Evolutionary conservation across 257 asterid species (phyloP).

Genomic region (Petrea volubilis): DNA sequence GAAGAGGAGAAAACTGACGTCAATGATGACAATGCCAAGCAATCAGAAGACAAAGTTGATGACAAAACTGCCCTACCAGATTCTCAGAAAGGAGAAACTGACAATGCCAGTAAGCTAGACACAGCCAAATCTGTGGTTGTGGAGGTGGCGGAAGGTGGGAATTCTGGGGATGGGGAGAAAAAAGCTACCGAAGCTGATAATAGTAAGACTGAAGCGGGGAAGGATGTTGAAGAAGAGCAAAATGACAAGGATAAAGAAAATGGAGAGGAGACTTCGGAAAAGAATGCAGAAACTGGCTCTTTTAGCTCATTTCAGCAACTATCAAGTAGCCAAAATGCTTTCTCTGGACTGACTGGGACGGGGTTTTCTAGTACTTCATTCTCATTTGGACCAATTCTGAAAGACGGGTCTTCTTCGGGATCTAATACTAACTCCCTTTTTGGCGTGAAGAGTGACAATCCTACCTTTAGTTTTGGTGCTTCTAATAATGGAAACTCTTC

Average conservation of each 20-base stretch:
- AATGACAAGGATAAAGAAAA: conserved; percentile 37
- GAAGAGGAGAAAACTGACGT: conserved; percentile 32
- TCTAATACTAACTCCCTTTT: conserved; percentile 42
- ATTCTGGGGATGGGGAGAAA: conserved; percentile 27
- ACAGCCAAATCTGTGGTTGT: conserved; percentile 12
- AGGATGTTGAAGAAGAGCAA: conserved; percentile 34
- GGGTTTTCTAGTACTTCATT: conserved; percentile 77
- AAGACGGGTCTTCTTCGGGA: conserved; percentile 45
- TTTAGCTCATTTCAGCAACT: conserved; percentile 80
- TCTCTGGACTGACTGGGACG: conserved; percentile 83
- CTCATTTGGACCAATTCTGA: conserved; percentile 69
- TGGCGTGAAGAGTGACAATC: conserved; percentile 37
- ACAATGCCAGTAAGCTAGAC: conserved; percentile 6
- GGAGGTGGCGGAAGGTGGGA: conserved; percentile 39
- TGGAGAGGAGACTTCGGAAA: conserved; percentile 37
- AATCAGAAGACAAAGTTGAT: conserved; percentile 30
- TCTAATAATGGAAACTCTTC: conserved; percentile 46
- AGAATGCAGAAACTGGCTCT: conserved; percentile 49
- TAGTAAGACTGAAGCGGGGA: conserved; percentile 27
- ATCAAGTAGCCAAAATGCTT: conserved; percentile 84
- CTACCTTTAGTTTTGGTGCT: conserved; percentile 51
- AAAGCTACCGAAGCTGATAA: conserved; percentile 34
- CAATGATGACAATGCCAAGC: conserved; percentile 24
- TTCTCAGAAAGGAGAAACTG: conserved; percentile 32
- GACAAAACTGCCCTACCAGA: conserved; percentile 27